These are phyloP conservation scores for Penicillium psychrosexuale DNA, from an alignment of 2,329 filamentous ascomycete species.

Conservation along the genomic window DNA sequence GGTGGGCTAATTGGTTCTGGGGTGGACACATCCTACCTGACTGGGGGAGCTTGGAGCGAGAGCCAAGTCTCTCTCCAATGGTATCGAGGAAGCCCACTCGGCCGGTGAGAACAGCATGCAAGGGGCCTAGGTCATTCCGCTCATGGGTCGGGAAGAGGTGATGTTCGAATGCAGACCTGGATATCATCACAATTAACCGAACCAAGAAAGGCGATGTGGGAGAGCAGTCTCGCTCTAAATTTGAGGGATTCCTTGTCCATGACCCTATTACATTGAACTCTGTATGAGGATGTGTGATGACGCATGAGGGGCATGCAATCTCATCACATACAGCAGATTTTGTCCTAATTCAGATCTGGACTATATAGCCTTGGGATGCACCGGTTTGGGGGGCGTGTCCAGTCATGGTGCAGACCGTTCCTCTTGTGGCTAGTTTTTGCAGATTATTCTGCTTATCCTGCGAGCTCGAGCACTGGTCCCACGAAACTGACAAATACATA, in stretches of 20 bases:
- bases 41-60: background rate
- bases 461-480: background rate
- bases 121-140: constrained; percentile 13
- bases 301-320: constrained; percentile 18
- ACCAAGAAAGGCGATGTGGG: background rate
- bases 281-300: constrained; percentile 13
- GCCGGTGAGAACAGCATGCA: constrained; percentile 16
- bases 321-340: constrained; percentile 17
- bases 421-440: background rate
- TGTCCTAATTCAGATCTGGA: constrained; percentile 19
- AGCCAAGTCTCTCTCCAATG: constrained; percentile 13
- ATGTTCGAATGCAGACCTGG: constrained; percentile 6
- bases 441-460: background rate
- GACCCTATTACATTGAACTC: background rate
- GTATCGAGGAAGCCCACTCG: background rate
- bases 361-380: constrained; percentile 16
- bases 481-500: constrained; percentile 2
- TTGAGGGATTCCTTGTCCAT: background rate
- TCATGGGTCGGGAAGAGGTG: constrained; percentile 13
- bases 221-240: background rate
- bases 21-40: background rate
- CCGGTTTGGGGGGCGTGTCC: constrained; percentile 2
- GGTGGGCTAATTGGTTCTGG: background rate
- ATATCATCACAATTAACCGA: constrained; percentile 1
- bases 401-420: constrained; percentile 13